A percentile compares a stretch with the other conserved stretches of the same genome.
phyloP scores from a whole-genome alignment of 345 rosid species.

The Acer yangbiense region DNA sequence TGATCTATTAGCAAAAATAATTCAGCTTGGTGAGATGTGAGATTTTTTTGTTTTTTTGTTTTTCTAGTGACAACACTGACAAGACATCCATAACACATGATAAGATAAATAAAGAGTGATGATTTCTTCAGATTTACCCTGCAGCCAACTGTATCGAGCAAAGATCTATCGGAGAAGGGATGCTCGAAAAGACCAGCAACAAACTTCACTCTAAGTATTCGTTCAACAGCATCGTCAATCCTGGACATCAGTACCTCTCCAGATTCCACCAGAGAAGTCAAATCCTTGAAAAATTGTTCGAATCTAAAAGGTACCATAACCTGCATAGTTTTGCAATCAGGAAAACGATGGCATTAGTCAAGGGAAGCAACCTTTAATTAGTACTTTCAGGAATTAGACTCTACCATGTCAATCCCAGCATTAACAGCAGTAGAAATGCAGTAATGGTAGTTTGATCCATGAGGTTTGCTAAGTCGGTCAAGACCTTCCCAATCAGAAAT shows the following conservation, averaged over 20 bases:
- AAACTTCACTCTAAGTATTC: constrained; percentile 88
- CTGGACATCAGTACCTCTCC: constrained; percentile 73
- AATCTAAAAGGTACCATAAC: constrained; percentile 79
- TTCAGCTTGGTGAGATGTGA: too few species aligned
- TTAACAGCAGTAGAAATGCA: constrained; percentile 62
- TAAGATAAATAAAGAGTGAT: not conserved
- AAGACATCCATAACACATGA: not conserved
- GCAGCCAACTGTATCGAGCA: constrained; percentile 76
- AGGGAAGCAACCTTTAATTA: constrained; percentile 5
- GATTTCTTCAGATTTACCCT: constrained; percentile 42
- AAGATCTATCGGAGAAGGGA: constrained; percentile 71
- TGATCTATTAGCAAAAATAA: too few species aligned
- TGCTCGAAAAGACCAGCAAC: constrained; percentile 76
- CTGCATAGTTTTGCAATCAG: constrained; percentile 40
- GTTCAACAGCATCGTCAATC: constrained; percentile 77
- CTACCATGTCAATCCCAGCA: constrained; percentile 96
- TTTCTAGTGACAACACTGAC: not conserved
- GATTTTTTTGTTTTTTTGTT: not conserved
- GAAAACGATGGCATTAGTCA: constrained; percentile 17
- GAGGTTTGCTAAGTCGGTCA: constrained; percentile 62
- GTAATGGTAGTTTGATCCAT: constrained; percentile 66
- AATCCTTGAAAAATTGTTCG: constrained; percentile 51
- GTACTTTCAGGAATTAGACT: not conserved
- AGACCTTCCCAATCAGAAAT: constrained; percentile 89
- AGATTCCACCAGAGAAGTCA: constrained; percentile 58